Evolutionary conservation across 176 grass and related monocot genomes (phyloP).

Genomic region (Carex pumila): DNA sequence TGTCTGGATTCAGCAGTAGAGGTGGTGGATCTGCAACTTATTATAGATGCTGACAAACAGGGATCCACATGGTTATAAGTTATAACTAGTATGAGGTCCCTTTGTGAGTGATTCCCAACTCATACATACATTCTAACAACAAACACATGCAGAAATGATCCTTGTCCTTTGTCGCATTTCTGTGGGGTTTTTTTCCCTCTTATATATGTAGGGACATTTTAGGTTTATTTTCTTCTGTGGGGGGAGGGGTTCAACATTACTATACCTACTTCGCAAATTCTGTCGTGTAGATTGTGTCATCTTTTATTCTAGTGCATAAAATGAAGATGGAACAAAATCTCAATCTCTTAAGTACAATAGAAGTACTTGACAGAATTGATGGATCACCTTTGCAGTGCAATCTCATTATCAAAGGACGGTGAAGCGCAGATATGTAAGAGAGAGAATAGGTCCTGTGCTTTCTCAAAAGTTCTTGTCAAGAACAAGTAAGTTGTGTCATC

Average conservation of each 20-base stretch:
- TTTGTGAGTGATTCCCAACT: not conserved
- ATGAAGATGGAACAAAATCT: not conserved
- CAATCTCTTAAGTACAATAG: not conserved
- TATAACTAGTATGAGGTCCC: not conserved
- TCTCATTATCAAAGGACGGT: slow-evolving; percentile 24
- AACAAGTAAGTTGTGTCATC: slow-evolving; percentile 61
- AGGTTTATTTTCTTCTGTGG: not conserved
- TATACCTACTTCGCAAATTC: not conserved
- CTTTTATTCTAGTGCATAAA: not conserved
- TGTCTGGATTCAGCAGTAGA: not conserved
- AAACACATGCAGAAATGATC: not conserved
- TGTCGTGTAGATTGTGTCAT: not conserved
- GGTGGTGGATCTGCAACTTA: not conserved
- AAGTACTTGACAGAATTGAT: slow-evolving; percentile 15
- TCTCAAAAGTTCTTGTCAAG: slow-evolving; percentile 53
- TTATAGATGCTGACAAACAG: not conserved
- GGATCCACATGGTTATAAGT: not conserved
- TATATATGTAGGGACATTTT: not conserved
- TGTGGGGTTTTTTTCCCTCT: not conserved
- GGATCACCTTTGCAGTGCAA: slow-evolving; percentile 58
- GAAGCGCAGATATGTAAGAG: slow-evolving; percentile 46
- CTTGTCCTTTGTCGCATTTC: not conserved
- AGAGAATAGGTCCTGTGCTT: slow-evolving; percentile 54
- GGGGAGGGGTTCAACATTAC: not conserved
- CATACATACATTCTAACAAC: not conserved